phyloP scores from a whole-genome alignment of 345 rosid genomes.

The Erucastrum elatum region DNA sequence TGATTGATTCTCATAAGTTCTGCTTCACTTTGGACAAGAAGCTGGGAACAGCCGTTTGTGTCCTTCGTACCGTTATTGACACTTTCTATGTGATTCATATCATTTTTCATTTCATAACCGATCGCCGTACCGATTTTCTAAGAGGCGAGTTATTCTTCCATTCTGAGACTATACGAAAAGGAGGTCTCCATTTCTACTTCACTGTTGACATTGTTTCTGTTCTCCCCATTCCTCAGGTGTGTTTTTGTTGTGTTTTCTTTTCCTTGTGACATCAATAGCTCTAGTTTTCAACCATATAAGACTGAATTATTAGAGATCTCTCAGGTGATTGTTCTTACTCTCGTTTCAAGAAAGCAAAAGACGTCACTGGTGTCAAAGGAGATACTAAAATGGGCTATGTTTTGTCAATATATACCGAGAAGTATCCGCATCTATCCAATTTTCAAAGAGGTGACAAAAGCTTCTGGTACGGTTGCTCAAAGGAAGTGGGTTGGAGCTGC shows the following conservation, averaged over 20 bases:
- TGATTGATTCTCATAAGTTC: not conserved
- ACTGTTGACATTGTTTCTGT: constrained; percentile 26
- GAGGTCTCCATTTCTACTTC: not conserved
- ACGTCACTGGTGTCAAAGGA: not conserved
- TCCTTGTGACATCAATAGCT: not conserved
- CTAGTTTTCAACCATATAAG: not conserved
- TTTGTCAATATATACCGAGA: constrained; percentile 30
- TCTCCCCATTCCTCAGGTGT: constrained; percentile 43
- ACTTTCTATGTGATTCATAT: constrained; percentile 27
- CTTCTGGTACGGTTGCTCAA: constrained; percentile 24
- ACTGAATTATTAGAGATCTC: constrained; percentile 30
- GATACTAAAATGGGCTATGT: constrained; percentile 14
- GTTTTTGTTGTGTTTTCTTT: not conserved
- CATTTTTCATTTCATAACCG: not conserved
- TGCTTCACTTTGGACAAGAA: constrained; percentile 22
- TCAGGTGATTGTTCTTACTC: constrained; percentile 11
- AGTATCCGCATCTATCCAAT: constrained; percentile 24
- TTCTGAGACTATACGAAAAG: not conserved
- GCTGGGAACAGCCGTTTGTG: constrained; percentile 9
- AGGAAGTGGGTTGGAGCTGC: constrained; percentile 30
- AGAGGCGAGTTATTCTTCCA: constrained; percentile 4
- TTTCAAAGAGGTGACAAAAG: constrained; percentile 14
- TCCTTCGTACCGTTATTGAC: constrained; percentile 34
- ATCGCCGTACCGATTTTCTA: too few relatives aligned
- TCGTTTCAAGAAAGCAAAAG: not conserved